These are phyloP conservation scores for Tuber aestivum DNA, from an alignment of 495 filamentous ascomycete species.

Conservation along the genomic window DNA sequence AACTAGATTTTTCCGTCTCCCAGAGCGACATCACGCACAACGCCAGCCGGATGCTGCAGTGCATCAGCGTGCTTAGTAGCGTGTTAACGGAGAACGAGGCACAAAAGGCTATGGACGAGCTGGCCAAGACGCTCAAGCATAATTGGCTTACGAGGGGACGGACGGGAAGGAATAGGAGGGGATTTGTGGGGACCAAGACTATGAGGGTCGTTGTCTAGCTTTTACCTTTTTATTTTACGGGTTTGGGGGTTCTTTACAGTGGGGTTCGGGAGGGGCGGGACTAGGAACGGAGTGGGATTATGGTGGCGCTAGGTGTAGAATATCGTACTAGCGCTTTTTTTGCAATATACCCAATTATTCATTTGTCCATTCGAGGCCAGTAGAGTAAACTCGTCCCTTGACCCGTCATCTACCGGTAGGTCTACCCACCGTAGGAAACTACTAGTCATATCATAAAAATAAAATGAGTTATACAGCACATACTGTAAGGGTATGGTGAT, in stretches of 20 bases:
- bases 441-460: too few species aligned
- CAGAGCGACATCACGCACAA: conserved; percentile 75
- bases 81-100: conserved; percentile 60
- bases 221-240: neutral
- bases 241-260: too few species aligned
- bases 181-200: conserved; percentile 67
- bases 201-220: conserved; percentile 25
- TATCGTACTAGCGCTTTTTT: too few species aligned
- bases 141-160: conserved; percentile 93
- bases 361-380: neutral
- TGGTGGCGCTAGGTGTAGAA: neutral
- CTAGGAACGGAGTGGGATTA: neutral
- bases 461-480: too few species aligned
- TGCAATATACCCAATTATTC: too few species aligned
- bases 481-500: too few species aligned
- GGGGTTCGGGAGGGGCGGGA: too few species aligned
- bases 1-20: conserved; percentile 72
- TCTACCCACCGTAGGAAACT: too few species aligned
- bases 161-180: conserved; percentile 80
- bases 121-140: conserved; percentile 79
- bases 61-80: conserved; percentile 79
- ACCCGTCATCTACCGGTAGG: too few species aligned
- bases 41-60: conserved; percentile 93
- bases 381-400: neutral
- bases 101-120: conserved; percentile 72